Base-by-base conservation (phyloP, 805 yeast species). In the Yarrowia porcina region DNA sequence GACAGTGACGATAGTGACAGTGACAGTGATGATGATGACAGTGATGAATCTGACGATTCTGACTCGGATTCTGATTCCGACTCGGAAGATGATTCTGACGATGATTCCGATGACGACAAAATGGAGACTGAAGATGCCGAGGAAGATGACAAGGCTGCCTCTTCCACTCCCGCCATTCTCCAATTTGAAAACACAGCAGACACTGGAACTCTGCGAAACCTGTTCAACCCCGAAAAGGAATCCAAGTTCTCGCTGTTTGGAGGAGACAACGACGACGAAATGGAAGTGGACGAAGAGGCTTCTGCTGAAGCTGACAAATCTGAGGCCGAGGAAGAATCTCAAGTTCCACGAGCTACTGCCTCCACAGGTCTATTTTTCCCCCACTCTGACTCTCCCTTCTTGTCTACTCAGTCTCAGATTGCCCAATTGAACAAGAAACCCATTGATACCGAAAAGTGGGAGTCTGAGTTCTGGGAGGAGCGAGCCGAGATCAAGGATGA, bases 311-410 rank as follows among this genome's bases (percentile, higher is more conserved):
- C 15, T 1, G 38, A 35, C 18, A 18, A 15, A 18, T 45, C 61
- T 0, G 27, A 35, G 20, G n/a, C 17, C 12, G 49, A 17, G 15
- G 25, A 13, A 10, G 33, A 36, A 10, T 32, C 47, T 11, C 23
- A 28, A 23, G n/a, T n/a, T n/a, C 52, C 61, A 5, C 3, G 42
- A 23, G 63, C 54, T 12, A 21, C 63, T 1, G 36, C 61, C 15
- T 30, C 60, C 25, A 18, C 63, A n/a, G 71, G 70, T 0, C 76
- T 91, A 35, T 92, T 93, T 73, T 93, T 96, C 81, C 76, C 87
- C 1, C 97, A 93, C 72, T 76, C 79, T 12, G 88, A 88, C 18
- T 92, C 97, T 0, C 97, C 97, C 0, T 93, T 90, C 75, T 77
- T 93, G 66, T 83, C 82, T 57, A 86, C 97, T 0, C 98, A 92